Base-by-base conservation (phyloP, 352 stramenopile species). In the Pythium aphanidermatum region DNA sequence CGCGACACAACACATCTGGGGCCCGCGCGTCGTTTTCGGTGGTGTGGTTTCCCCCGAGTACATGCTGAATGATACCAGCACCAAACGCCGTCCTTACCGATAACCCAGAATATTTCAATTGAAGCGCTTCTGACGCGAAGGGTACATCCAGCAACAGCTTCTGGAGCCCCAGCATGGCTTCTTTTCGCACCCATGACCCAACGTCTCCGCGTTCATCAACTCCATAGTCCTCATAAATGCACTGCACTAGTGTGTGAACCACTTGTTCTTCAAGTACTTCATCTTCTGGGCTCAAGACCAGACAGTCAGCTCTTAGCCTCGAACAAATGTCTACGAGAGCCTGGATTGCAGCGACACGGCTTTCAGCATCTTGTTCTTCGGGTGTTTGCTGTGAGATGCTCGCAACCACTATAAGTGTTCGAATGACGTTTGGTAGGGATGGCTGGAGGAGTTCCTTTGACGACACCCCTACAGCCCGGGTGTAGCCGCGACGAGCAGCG, bases 181-280 rank as follows among this genome's bases (percentile, higher is more conserved):
- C 91, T 54, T 96, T 96, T 29, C 97, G 79, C 31, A 96, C 95
- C 96, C 96, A 99, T 10, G 95, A 99, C 10, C 97, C 97, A 16
- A 99, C 95, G 69, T 99, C 97, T 5, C 97, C 97, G 32, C 97
- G 83, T 66, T 98, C 95, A 68, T 99, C 96, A 9, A 95, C 83
- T 19, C 83, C 92, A 61, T 99, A 99, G 66, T 99, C 97, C 37
- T 87, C 65, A 35, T 95, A 69, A 9, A 95, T 83, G 46, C 79
- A 86, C 17, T 55, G 44, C 13, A 98, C 55, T 2, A 99, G 70
- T 26, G 91, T 70, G 11, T 75, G 54, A 13, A 97, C 78, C 4
- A 98, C 78, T 10, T 41, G 32, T 16, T 75, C 61, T 44, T 86
- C 73, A 10, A 63, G 36, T 2, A n/a, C 16, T 13, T 42, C 44